Evolutionary conservation across 2,329 filamentous ascomycete species (phyloP), one percentile per base, ranked within the genome.

Genomic region (Emergomyces africanus): DNA sequence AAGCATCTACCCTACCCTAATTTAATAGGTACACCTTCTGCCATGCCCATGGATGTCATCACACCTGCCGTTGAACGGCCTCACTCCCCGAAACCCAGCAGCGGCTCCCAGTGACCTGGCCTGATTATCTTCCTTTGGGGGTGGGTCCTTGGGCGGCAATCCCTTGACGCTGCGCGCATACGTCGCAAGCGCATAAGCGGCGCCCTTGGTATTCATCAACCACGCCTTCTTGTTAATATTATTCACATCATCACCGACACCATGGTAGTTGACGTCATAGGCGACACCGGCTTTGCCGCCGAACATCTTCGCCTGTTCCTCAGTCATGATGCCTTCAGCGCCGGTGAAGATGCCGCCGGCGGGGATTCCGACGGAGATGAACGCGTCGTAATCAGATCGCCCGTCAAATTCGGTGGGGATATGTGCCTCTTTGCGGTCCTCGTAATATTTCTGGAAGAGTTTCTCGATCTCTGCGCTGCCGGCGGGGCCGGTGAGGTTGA

Each of bases 371-470:
- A 82, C 79, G 41, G 82, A 79, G 66, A 90, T 86, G 75, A 92
- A 91, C 1, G 83, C 85, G 56, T 85, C 86, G 66, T 92, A 92
- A 72, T 94, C 89, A 63, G 85, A 89, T 60, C 88, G 84, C 6
- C 88, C 88, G 65, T 90, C 86, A 64, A 94, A 92, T 1, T 83
- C 81, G 33, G 88, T 88, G 60, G 87, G 83, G 0, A 83, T 87
- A 69, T 84, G 85, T 71, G 84, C 84, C 59, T 84, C 77, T 1
- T 79, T 84, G 25, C 84, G 77, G 1, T 76, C 72, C 61, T 78
- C 72, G 74, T 86, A 90, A 79, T 82, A 90, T 54, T 84, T 76
- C 23, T 84, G 75, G 69, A 89, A 90, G 41, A 89, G 74, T 61
- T 85, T 75, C 60, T 85, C 81, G 59, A 89, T 78, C 69, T 89